A percentile compares a stretch with the other conserved stretches of the same genome.
Evolutionary conservation across 163 green algal species (phyloP).

Genomic region (Smithsoniella earleae): DNA sequence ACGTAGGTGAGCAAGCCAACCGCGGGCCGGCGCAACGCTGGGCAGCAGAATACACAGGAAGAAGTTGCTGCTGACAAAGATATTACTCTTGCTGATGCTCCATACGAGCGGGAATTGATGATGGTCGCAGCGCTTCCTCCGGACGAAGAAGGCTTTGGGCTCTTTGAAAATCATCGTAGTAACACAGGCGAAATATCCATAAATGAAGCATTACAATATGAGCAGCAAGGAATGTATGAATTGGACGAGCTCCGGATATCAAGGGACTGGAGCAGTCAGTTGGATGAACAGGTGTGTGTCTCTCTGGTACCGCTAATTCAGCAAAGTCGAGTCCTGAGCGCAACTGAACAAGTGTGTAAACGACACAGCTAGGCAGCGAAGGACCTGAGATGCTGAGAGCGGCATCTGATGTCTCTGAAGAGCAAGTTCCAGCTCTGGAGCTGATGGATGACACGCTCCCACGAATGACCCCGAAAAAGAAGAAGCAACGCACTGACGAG

Average conservation of each 20-base stretch:
- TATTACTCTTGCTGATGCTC: background rate
- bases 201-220: background rate
- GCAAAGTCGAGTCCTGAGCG: background rate
- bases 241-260: too few relatives aligned
- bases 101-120: background rate
- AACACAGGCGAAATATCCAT: background rate
- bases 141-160: constrained; percentile 1
- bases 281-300: too few relatives aligned
- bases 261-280: too few relatives aligned
- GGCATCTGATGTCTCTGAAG: background rate
- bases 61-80: background rate
- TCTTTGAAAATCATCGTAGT: background rate
- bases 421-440: background rate
- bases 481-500: too few relatives aligned
- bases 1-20: background rate
- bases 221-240: background rate
- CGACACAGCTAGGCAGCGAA: background rate
- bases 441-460: background rate
- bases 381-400: constrained; percentile 5
- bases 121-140: background rate
- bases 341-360: background rate
- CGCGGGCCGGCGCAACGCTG: background rate
- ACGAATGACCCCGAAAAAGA: background rate
- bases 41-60: constrained; percentile 16
- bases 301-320: too few relatives aligned